phyloP scores from a whole-genome alignment of 2,329 filamentous ascomycete species.

The Alternaria solani region DNA sequence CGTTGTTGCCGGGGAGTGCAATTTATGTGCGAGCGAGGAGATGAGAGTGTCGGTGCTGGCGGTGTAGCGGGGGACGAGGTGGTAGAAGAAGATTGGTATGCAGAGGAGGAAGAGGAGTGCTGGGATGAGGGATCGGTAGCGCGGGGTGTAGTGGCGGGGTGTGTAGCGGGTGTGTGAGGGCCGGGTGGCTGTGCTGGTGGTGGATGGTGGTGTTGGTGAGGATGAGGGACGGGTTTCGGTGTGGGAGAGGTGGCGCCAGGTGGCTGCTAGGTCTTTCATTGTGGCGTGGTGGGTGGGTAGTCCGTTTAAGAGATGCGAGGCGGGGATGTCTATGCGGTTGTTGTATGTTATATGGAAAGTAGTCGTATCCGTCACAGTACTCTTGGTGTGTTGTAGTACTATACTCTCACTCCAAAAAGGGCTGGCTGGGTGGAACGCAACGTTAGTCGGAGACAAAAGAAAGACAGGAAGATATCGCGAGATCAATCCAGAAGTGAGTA shows the following conservation, averaged over 20 bases:
- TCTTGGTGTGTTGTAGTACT: neutral
- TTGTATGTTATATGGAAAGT: neutral
- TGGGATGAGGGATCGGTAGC: slow-evolving; percentile 4
- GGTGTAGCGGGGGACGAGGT: slow-evolving; percentile 10
- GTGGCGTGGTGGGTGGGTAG: neutral
- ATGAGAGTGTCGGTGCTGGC: neutral
- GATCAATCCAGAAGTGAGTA: neutral
- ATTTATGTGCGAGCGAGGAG: neutral
- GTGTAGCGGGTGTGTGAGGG: neutral
- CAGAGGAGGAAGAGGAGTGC: slow-evolving; percentile 9
- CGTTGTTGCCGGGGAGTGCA: neutral
- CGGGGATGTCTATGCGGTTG: neutral
- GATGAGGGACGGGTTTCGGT: no score
- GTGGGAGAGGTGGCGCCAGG: neutral
- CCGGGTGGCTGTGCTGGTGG: no score
- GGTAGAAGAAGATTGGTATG: slow-evolving; percentile 19
- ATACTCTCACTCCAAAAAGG: neutral
- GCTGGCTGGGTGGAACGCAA: neutral
- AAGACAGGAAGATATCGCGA: neutral
- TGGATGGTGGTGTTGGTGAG: no score
- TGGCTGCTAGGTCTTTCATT: neutral
- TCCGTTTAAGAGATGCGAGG: neutral
- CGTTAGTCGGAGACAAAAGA: neutral
- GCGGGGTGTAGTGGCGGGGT: neutral
- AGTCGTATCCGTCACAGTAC: neutral